These are phyloP conservation scores for Albophoma yamanashiensis DNA, from an alignment of 2,329 filamentous ascomycete genomes.

Conservation along the genomic window DNA sequence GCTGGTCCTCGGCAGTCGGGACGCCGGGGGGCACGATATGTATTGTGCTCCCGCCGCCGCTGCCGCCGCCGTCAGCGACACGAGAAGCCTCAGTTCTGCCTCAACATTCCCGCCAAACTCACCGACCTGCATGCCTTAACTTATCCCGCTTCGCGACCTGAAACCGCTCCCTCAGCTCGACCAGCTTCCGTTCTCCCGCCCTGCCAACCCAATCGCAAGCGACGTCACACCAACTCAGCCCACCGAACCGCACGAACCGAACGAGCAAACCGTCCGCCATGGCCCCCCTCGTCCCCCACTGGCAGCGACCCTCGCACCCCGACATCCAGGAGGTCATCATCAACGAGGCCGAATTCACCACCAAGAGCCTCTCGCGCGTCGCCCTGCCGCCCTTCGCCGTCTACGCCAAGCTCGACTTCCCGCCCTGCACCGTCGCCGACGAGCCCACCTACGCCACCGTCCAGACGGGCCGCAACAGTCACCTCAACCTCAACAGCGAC, in stretches of 20 bases:
- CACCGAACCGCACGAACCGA: neutral
- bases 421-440: slow-evolving; percentile 45
- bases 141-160: neutral
- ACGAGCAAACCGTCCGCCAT: slow-evolving; percentile 14
- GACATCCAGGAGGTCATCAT: slow-evolving; percentile 45
- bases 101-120: neutral
- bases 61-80: neutral
- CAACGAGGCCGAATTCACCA: slow-evolving; percentile 43
- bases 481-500: slow-evolving; percentile 55
- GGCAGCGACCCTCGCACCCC: slow-evolving; percentile 51
- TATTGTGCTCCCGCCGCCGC: too few relatives aligned
- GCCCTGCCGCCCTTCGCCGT: slow-evolving; percentile 50
- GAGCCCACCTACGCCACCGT: slow-evolving; percentile 54
- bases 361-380: slow-evolving; percentile 47
- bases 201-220: neutral
- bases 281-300: slow-evolving; percentile 47
- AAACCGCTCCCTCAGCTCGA: neutral
- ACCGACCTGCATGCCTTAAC: neutral
- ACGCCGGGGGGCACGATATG: neutral
- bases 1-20: neutral
- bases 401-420: slow-evolving; percentile 56
- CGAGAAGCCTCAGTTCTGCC: neutral
- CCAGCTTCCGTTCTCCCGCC: neutral
- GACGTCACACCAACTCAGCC: too few relatives aligned
- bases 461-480: slow-evolving; percentile 43